phyloP scores from a whole-genome alignment of 2,329 filamentous ascomycete genomes.

The Thermomyces lanuginosus region DNA sequence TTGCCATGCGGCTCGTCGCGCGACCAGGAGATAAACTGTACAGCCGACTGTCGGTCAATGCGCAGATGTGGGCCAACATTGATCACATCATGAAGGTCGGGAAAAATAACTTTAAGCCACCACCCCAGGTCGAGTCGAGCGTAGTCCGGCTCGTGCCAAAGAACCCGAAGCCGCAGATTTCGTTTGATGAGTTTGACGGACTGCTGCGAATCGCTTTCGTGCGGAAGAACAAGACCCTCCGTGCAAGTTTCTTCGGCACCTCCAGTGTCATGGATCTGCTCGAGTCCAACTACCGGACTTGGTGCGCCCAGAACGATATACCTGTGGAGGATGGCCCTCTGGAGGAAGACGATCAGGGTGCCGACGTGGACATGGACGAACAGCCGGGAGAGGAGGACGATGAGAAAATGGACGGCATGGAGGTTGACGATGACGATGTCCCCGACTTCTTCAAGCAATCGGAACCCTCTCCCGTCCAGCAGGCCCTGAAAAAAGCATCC shows the following conservation, averaged over 20 bases:
- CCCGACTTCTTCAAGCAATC: constrained; percentile 69
- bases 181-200: constrained; percentile 91
- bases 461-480: constrained; percentile 15
- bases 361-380: constrained; percentile 30
- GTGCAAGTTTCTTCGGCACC: constrained; percentile 61
- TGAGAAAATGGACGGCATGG: constrained; percentile 1
- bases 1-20: constrained; percentile 77
- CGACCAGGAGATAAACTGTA: constrained; percentile 79
- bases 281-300: constrained; percentile 77
- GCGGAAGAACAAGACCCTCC: constrained; percentile 78
- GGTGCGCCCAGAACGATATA: constrained; percentile 74
- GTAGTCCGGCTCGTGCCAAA: constrained; percentile 86
- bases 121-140: constrained; percentile 78
- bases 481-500: constrained; percentile 24
- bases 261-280: constrained; percentile 61
- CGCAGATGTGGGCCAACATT: constrained; percentile 74
- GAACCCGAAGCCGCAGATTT: constrained; percentile 67
- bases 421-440: constrained; percentile 43
- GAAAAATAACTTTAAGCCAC: constrained; percentile 90
- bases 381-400: constrained; percentile 13
- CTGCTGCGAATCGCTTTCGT: constrained; percentile 68
- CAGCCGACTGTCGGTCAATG: constrained; percentile 78
- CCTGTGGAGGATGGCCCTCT: constrained; percentile 50
- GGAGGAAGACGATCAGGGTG: constrained; percentile 24
- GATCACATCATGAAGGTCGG: constrained; percentile 44